A percentile compares a stretch with the other conserved stretches of the same genome.
Conservation (phyloP, 371 early-diverging fungal genomes). For the Mucor mucedo region DNA sequence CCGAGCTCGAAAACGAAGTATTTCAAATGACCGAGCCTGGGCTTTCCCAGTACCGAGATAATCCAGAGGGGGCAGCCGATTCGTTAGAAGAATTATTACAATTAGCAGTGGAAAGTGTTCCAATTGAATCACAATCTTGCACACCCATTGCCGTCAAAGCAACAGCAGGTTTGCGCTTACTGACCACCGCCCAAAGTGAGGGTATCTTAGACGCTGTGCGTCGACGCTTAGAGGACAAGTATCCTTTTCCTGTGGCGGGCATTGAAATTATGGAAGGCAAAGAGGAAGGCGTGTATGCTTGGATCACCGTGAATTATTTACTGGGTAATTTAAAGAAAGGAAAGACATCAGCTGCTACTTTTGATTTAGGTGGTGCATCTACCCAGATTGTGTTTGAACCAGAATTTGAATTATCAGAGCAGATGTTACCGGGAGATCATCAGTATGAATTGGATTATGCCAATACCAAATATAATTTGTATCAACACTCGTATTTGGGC, state of each 20-base stretch:
- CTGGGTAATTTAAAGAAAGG: conserved; percentile 57
- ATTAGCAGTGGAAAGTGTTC: conserved; percentile 72
- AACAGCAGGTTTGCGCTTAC: conserved; percentile 90
- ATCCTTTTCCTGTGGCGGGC: conserved; percentile 81
- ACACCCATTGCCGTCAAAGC: conserved; percentile 96
- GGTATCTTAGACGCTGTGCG: conserved; percentile 78
- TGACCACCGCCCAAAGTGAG: conserved; percentile 69
- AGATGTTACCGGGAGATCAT: conserved; percentile 71
- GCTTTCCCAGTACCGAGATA: conserved; percentile 70
- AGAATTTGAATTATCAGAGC: conserved; percentile 43
- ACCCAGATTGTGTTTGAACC: conserved; percentile 98
- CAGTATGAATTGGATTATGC: conserved; percentile 72
- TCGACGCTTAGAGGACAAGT: conserved; percentile 66
- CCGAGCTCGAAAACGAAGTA: conserved; percentile 79
- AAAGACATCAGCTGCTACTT: conserved; percentile 83
- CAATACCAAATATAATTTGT: conserved; percentile 74
- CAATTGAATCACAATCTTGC: conserved; percentile 65
- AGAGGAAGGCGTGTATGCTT: conserved; percentile 98
- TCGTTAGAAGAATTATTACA: conserved; percentile 83
- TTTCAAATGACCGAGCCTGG: conserved; percentile 90
- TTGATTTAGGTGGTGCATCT: conserved; percentile 96
- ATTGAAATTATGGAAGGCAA: conserved; percentile 94
- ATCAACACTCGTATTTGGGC: conserved; percentile 93
- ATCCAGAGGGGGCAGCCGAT: conserved; percentile 79
- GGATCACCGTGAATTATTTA: conserved; percentile 98